Evolutionary conservation across 805 yeast genomes (phyloP).

Genomic region (Ogataea trehaloabstinens): DNA sequence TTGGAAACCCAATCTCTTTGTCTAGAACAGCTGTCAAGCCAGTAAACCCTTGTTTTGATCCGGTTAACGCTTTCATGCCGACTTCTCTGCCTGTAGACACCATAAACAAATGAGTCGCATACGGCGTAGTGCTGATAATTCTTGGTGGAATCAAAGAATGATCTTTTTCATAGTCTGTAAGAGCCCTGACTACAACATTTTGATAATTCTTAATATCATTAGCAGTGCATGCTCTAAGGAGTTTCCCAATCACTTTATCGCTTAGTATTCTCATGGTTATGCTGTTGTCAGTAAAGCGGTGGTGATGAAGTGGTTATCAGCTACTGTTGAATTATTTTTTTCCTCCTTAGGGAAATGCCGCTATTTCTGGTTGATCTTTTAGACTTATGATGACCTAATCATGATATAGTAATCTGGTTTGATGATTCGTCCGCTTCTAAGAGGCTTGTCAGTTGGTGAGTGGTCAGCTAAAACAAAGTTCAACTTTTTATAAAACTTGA

Average conservation of each 20-base stretch:
- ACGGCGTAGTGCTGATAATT: slow-evolving; percentile 41
- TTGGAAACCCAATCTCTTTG: slow-evolving; percentile 46
- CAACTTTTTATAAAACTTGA: slow-evolving; percentile 40
- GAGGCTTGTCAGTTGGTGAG: slow-evolving; percentile 43
- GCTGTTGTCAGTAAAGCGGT: neutral
- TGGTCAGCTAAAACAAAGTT: slow-evolving; percentile 39
- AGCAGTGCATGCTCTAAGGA: slow-evolving; percentile 29
- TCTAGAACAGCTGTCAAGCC: slow-evolving; percentile 55
- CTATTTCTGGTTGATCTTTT: neutral
- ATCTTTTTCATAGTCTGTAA: slow-evolving; percentile 40
- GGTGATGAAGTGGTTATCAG: too few species aligned
- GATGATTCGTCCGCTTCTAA: slow-evolving; percentile 41
- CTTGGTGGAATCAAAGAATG: slow-evolving; percentile 54
- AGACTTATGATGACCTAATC: slow-evolving; percentile 8
- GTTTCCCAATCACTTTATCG: slow-evolving; percentile 28
- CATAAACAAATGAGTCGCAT: slow-evolving; percentile 57
- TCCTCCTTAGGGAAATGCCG: too few species aligned
- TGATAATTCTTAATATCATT: slow-evolving; percentile 36
- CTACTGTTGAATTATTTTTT: too few species aligned
- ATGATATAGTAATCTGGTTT: slow-evolving; percentile 45
- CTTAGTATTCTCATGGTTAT: slow-evolving; percentile 34
- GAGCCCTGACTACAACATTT: slow-evolving; percentile 34
- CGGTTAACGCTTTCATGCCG: slow-evolving; percentile 61
- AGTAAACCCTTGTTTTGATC: slow-evolving; percentile 56
- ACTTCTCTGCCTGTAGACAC: slow-evolving; percentile 56